Base-by-base conservation (phyloP, 192 early-diverging fungal genomes). In the Coemansia sp. region DNA sequence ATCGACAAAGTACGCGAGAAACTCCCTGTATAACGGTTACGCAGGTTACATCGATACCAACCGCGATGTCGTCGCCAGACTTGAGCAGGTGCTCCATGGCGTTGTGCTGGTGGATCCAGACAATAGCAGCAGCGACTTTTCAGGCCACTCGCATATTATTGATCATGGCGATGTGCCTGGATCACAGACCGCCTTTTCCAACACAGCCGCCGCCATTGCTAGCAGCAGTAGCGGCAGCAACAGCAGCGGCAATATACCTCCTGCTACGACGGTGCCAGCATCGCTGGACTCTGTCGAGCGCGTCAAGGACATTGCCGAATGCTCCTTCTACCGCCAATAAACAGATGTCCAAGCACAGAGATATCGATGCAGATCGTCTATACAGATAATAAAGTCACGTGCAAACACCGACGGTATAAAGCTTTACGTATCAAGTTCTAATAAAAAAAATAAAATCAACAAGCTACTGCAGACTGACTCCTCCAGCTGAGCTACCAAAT, bases 1-100 rank as follows among this genome's bases (percentile, higher is more conserved):
- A 4, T 15, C 34, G 30, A 32, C 47, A 35, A 36, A 37, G 47
- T 49, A 36, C 15, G 27, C 4, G 10, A 43, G 25, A 23, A 2
- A 15, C 13, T 8, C 32, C 0, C 32, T 36, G 5, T 43, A 29
- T 20, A 15, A 10, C 15, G 15, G 55, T 2, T 58, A 54, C 9
- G 63, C 46, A 0, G 70, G 70, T 1, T 56, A 58, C n/a, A 22
- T 55, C 0, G 70, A 73, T 17, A 73, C 70, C 6, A 66, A 66
- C 43, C 34, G 30, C 7, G 58, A 66, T 14, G 63, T 73, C 9
- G 50, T 61, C 0, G 26, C 30, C 15, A 36, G 57, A 2, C 51
- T 73, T 29, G 41, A 53, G 11, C 50, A 32, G 20, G 63, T 73
- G 5, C 58, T 73, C 3, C 50, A 27, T 22, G 36, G 11, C 0